Percentiles rank a stretch among this genome's conserved stretches.
These are phyloP conservation scores for Penicillium sp. DNA, from an alignment of 2,329 filamentous ascomycete species.

Conservation along the genomic window DNA sequence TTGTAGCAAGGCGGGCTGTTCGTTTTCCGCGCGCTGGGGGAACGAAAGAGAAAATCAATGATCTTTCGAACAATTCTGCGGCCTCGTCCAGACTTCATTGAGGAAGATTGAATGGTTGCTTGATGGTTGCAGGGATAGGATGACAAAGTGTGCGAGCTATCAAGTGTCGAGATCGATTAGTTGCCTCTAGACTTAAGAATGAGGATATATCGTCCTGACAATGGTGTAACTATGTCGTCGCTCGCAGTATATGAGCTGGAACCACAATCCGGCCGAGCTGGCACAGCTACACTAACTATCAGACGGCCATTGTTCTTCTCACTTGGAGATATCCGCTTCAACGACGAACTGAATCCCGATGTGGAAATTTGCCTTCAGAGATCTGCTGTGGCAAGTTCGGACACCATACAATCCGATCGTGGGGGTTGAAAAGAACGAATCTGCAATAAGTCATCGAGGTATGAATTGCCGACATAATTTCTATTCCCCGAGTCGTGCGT, in stretches of 20 bases:
- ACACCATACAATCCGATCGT: neutral
- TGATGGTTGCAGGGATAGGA: neutral
- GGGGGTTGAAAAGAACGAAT: too few relatives aligned
- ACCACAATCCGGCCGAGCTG: neutral
- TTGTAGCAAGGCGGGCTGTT: neutral
- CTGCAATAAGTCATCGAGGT: neutral
- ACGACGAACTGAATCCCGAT: too few relatives aligned
- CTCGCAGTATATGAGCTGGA: too few relatives aligned
- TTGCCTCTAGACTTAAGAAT: too few relatives aligned
- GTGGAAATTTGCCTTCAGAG: neutral
- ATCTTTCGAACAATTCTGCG: constrained; percentile 8
- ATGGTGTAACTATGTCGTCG: constrained; percentile 6
- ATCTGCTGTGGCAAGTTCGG: neutral
- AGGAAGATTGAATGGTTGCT: neutral
- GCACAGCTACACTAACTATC: neutral
- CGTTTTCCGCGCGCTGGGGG: neutral
- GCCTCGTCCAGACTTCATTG: constrained; percentile 6
- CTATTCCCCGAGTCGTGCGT: neutral
- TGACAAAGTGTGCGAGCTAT: neutral
- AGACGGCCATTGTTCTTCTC: too few relatives aligned
- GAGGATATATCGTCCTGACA: too few relatives aligned
- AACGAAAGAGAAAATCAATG: constrained; percentile 8
- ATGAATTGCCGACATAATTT: neutral
- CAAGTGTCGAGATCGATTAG: neutral
- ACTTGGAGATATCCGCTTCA: too few relatives aligned